Evolutionary conservation across 2,329 filamentous ascomycete genomes (phyloP), one percentile per base, ranked within the genome.

Genomic region (Stagonosporopsis vannaccii): DNA sequence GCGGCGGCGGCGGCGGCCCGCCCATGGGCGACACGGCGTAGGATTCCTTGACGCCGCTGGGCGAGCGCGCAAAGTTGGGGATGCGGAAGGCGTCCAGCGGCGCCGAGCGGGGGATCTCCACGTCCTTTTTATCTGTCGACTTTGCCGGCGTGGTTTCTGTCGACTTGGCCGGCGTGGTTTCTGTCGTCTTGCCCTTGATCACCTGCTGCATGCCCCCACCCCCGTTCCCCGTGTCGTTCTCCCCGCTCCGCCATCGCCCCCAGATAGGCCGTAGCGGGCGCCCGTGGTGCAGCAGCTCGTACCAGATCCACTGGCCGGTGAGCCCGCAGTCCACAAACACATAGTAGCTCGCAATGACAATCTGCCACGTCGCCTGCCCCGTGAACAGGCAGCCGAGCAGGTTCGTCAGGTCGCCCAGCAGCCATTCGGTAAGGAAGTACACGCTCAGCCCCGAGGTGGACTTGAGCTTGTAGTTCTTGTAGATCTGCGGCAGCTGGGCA

Each of bases 401-500:
- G 50, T 90, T 90, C 42, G 84, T 82, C 49, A 85, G 62, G 71
- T 90, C 87, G 41, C 87, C 87, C 28, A 88, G 69, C 63, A 86
- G 82, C 87, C 87, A 90, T 73, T 87, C 86, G 2, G 84, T 78
- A 43, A 90, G 75, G 71, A 90, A 90, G 70, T 84, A 87, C 55
- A 87, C 82, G 4, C 85, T 88, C 33, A 90, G 71, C 0, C 87
- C 87, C 1, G 86, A 86, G 0, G 87, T 88, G 12, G 86, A 88
- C 66, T 86, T 81, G 19, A 88, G 72, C 48, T 80, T 79, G 69
- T 85, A 85, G 69, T 90, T 90, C 77, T 89, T 89, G 76, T 85
- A 87, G 60, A 90, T 88, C 67, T 90, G 87, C 1, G 87, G 87
- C 25, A 89, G 77, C 71, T 89, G 87, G 12, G 87, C 87, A 69